A percentile compares a stretch with the other conserved stretches of the same genome.
These are phyloP conservation scores for Peziza echinospora DNA, from an alignment of 495 filamentous ascomycete genomes.

Conservation along the genomic window DNA sequence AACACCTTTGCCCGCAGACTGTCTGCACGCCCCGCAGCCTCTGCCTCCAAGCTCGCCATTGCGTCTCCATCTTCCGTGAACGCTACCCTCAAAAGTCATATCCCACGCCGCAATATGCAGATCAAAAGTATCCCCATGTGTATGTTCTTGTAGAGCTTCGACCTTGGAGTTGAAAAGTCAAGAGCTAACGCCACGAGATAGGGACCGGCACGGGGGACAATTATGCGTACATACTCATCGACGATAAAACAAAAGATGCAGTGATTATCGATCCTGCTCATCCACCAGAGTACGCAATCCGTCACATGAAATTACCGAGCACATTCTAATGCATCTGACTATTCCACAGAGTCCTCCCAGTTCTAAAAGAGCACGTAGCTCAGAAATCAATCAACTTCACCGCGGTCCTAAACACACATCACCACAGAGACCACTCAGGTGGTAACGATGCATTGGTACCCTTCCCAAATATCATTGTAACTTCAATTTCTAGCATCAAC, in stretches of 20 bases:
- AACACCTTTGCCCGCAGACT: no score
- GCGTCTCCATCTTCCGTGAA: neutral
- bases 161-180: neutral
- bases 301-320: no score
- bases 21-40: no score
- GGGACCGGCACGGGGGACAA: constrained; percentile 83
- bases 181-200: constrained; percentile 2
- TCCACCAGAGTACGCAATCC: constrained; percentile 71
- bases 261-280: constrained; percentile 90
- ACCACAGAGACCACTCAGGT: constrained; percentile 89
- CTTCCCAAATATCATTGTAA: no score
- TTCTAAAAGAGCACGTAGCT: constrained; percentile 49
- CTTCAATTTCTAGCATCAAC: no score
- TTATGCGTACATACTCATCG: constrained; percentile 87
- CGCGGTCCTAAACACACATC: constrained; percentile 88
- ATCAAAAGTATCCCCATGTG: constrained; percentile 97
- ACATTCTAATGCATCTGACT: no score
- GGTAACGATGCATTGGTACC: constrained; percentile 43
- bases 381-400: constrained; percentile 57
- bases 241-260: constrained; percentile 77
- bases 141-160: constrained; percentile 30
- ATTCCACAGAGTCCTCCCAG: constrained; percentile 48
- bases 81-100: neutral
- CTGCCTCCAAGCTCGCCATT: neutral
- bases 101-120: constrained; percentile 49